Conservation (phyloP, 371 early-diverging fungal genomes). For the Mucor lusitanicus region DNA sequence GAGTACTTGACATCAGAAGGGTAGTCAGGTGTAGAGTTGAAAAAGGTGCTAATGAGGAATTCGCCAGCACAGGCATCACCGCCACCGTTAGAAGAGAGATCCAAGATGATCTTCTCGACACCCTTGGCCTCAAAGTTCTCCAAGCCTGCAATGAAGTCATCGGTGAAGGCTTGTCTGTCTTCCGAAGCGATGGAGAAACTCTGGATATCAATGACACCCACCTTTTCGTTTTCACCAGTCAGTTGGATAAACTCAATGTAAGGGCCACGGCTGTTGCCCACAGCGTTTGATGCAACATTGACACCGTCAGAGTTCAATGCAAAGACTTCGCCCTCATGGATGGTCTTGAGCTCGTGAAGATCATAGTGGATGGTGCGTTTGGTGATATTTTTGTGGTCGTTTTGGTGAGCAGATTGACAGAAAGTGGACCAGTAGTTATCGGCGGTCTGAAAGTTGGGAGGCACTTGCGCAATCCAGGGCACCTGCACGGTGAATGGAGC, state of each 20-base stretch:
- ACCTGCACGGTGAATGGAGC: conserved; percentile 51
- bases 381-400: conserved; percentile 1
- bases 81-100: conserved; percentile 52
- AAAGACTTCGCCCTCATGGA: conserved; percentile 42
- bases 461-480: conserved; percentile 53
- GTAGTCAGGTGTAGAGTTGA: conserved; percentile 47
- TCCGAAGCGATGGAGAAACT: conserved; percentile 45
- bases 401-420: conserved; percentile 39
- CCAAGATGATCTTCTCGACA: conserved; percentile 48
- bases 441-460: conserved; percentile 34
- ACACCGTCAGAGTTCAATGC: conserved; percentile 20
- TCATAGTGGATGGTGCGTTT: conserved; percentile 27
- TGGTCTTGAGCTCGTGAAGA: conserved; percentile 34
- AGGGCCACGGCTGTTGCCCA: conserved; percentile 26
- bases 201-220: conserved; percentile 53
- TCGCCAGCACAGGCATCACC: conserved; percentile 59
- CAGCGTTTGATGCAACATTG: conserved; percentile 26
- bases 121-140: conserved; percentile 41
- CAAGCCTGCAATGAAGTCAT: conserved; percentile 37
- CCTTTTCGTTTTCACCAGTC: conserved; percentile 26
- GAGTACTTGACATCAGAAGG: conserved; percentile 50
- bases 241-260: conserved; percentile 43
- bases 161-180: conserved; percentile 39
- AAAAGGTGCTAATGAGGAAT: conserved; percentile 49
- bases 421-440: conserved; percentile 44